Conservation (phyloP, 495 filamentous ascomycete species). For the Lasiosphaeriaceae sp. region DNA sequence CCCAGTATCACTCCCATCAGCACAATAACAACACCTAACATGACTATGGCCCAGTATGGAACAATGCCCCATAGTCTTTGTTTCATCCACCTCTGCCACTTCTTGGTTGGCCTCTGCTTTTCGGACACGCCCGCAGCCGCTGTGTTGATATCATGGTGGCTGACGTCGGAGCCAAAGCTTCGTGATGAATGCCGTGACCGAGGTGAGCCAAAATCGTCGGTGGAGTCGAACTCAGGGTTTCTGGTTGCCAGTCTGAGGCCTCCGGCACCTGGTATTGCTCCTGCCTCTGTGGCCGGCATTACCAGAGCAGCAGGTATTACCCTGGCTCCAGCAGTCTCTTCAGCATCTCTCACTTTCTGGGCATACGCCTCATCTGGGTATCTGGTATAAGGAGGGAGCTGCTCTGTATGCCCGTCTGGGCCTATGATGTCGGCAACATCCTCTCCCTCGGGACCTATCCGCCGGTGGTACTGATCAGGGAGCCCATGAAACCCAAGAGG, state of each 20-base stretch:
- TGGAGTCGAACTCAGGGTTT: slow-evolving; percentile 53
- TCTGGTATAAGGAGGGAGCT: slow-evolving; percentile 78
- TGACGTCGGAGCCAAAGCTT: slow-evolving; percentile 46
- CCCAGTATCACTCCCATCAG: slow-evolving; percentile 63
- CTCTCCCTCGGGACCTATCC: slow-evolving; percentile 74
- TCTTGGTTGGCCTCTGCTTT: slow-evolving; percentile 44
- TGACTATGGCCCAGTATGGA: slow-evolving; percentile 63
- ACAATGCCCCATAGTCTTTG: slow-evolving; percentile 59
- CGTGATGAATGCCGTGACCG: slow-evolving; percentile 48
- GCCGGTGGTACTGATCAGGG: slow-evolving; percentile 60
- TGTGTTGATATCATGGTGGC: slow-evolving; percentile 40
- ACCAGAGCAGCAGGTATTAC: slow-evolving; percentile 10
- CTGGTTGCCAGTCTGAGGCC: slow-evolving; percentile 51
- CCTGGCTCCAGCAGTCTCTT: slow-evolving; percentile 6
- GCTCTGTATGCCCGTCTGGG: slow-evolving; percentile 86
- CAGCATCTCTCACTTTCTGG: slow-evolving; percentile 16
- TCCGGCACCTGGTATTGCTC: slow-evolving; percentile 42
- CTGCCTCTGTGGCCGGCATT: slow-evolving; percentile 1
- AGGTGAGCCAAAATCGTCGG: slow-evolving; percentile 49
- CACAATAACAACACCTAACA: slow-evolving; percentile 50
- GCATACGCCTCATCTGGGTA: slow-evolving; percentile 25
- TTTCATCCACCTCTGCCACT: slow-evolving; percentile 54
- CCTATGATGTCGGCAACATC: slow-evolving; percentile 81
- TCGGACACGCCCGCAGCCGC: slow-evolving; percentile 34
- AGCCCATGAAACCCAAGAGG: slow-evolving; percentile 74